Evolutionary conservation across 768 basidiomycete genomes (phyloP), one percentile per base, ranked within the genome.

Genomic region (Tricholoma furcatifolium): DNA sequence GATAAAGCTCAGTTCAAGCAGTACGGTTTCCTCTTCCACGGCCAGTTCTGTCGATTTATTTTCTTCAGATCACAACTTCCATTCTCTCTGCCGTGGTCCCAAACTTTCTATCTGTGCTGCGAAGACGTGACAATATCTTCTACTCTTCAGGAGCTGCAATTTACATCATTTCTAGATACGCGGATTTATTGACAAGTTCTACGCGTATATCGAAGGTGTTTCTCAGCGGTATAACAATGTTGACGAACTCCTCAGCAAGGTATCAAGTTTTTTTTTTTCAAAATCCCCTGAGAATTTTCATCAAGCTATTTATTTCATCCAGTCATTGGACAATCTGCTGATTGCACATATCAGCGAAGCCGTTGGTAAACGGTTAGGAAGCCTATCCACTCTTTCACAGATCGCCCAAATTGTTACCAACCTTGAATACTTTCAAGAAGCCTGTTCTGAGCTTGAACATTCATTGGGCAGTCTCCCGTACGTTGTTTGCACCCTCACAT

Each of bases 191-290:
- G 89, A 94, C 60, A 93, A 92, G 61, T 98, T 97, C 73, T 96
- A 98, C 65, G 87, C 92, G 20, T 99, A 98, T 67, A 85, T 95
- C 0, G 97, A 99, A 60, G 96, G 96, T 8, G 90, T 97, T 5
- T 85, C 89, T 2, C 91, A 95, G 64, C 89, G 93, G 53, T 90
- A 94, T 67, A 81, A 88, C 39, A 89, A 95, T 64, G 91, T 95
- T 30, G 95, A 98, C 61, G 93, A 93, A 49, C 76, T 98, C 8
- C 69, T 99, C 46, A 87, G 87, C 71, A 93, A 87, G 78, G 96
- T 94, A 62, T n/a, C n/a, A 51, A 64, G 35, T 23, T 14, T 36
- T 17, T 18, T 31, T 18, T 15, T 8, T 12, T 43, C 21, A 24
- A 18, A 24, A 40, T 9, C 31, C 34, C n/a, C 27, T 30, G 27